A percentile compares a stretch with the other conserved stretches of the same genome.
Conservation (phyloP, 2,329 filamentous ascomycete species). For the Monilinia laxa region DNA sequence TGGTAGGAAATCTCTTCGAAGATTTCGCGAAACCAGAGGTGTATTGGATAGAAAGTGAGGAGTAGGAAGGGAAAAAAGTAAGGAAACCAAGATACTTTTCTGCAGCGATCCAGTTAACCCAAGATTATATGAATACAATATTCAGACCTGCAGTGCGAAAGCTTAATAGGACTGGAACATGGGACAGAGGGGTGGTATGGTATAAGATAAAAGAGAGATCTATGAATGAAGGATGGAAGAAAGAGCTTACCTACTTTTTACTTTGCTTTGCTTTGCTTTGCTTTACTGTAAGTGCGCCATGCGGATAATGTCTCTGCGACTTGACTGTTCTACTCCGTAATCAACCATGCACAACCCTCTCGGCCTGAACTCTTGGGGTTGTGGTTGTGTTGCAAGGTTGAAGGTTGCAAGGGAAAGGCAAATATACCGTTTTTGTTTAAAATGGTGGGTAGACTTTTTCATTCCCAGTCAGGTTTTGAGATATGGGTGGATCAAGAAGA, state of each 20-base stretch:
- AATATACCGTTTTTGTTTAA: slow-evolving; percentile 4
- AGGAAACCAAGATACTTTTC: slow-evolving; percentile 11
- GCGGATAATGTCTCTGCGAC: too few species aligned
- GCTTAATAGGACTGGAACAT: slow-evolving; percentile 1
- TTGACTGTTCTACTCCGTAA: neutral
- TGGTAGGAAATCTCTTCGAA: neutral
- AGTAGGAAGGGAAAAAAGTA: neutral
- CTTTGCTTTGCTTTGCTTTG: too few species aligned
- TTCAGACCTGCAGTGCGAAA: slow-evolving; percentile 1
- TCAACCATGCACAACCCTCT: slow-evolving; percentile 6
- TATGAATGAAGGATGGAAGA: neutral
- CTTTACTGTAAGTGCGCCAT: too few species aligned
- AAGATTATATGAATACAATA: slow-evolving; percentile 4
- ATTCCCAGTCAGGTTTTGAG: neutral
- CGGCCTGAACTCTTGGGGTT: slow-evolving; percentile 15
- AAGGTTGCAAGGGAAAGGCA: slow-evolving; percentile 9
- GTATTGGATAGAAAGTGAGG: neutral
- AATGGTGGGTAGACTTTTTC: neutral
- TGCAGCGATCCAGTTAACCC: neutral
- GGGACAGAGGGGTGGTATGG: neutral
- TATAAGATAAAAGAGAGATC: slow-evolving; percentile 1
- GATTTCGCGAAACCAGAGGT: slow-evolving; percentile 8
- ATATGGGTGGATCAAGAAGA: slow-evolving; percentile 1
- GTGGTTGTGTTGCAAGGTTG: neutral
- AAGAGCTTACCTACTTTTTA: slow-evolving; percentile 1